phyloP scores from a whole-genome alignment of 2,329 filamentous ascomycete species.

The Ophiocordyceps sinensis region DNA sequence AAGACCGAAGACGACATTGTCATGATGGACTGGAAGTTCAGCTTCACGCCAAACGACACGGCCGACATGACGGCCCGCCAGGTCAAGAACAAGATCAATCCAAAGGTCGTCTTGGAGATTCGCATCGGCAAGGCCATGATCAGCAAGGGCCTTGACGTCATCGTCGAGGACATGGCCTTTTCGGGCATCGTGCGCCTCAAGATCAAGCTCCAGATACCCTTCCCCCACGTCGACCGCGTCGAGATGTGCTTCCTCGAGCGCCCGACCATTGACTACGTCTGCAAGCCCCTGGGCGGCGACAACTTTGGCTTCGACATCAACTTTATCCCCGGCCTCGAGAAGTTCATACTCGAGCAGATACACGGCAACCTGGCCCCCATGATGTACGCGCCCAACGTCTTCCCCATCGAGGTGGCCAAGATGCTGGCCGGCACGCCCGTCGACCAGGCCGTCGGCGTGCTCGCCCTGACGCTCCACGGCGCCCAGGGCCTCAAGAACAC shows the following conservation, averaged over 20 bases:
- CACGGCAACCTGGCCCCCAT: conserved; percentile 88
- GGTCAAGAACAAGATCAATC: conserved; percentile 90
- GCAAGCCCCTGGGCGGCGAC: conserved; percentile 92
- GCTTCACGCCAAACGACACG: conserved; percentile 91
- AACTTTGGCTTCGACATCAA: conserved; percentile 97
- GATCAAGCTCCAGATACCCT: conserved; percentile 91
- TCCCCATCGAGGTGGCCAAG: conserved; percentile 96
- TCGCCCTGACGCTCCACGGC: conserved; percentile 82
- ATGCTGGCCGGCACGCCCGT: conserved; percentile 90
- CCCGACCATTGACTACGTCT: conserved; percentile 89
- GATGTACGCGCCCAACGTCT: conserved; percentile 97
- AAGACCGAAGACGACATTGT: conserved; percentile 91
- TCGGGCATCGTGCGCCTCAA: conserved; percentile 93
- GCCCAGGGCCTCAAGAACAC: conserved; percentile 88
- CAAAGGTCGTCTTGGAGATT: conserved; percentile 90
- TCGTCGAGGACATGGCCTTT: conserved; percentile 96
- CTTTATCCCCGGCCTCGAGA: conserved; percentile 89
- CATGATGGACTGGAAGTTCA: conserved; percentile 99
- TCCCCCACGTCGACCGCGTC: conserved; percentile 86
- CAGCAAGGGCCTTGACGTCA: conserved; percentile 92
- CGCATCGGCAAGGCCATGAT: conserved; percentile 91
- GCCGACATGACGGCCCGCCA: conserved; percentile 84
- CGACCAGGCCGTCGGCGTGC: conserved; percentile 87
- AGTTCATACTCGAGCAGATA: conserved; percentile 90
- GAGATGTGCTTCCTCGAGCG: conserved; percentile 90